Evolutionary conservation across 495 filamentous ascomycete species (phyloP), one percentile per base, ranked within the genome.

Genomic region (Penicilliopsis zonata): DNA sequence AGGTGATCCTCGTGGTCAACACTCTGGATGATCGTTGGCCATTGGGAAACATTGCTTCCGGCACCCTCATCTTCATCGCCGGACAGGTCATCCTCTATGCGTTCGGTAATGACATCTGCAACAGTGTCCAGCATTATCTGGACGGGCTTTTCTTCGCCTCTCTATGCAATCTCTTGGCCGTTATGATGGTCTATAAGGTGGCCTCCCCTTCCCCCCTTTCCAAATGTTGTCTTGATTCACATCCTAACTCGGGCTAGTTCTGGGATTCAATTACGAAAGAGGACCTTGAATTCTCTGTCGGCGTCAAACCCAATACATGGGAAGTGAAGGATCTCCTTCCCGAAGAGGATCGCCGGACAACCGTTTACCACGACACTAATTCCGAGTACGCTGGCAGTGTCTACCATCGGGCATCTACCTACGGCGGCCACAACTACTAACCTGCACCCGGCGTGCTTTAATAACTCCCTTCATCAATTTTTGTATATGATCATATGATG

Each of bases 141-240:
- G 90, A 99, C 49, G 90, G 88, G 0, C 61, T 96, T 21, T 94
- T 99, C 59, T 90, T 99, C 49, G 82, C 86, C 9, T 93, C 87
- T 0, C 78, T 87, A 41, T 88, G 83, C 61, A 96, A 99, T 49
- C 61, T 99, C 19, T 67, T 96, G 7, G 88, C 78, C 2, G 88
- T 96, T 31, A 99, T 99, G 90, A 99, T 99, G 90, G 79, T 96
- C 8, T 99, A 99, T 70, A 99, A 99, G 78, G 85, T 86, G 65
- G 34, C 64, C 52, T 22, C 18, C 27, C 13, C 16, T 22, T 10
- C 8, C 34, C 19, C 10, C 33, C 14, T n/a, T 25, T 27, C 15
- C 34, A 21, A 35, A 17, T 15, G 28, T 30, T 5, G 4, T 17
- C 5, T 18, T 13, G 7, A 30, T 36, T 44, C 33, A 32, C 19